A percentile compares a stretch with the other conserved stretches of the same genome.
phyloP scores from a whole-genome alignment of 2,329 filamentous ascomycete genomes.

The Fusarium sp. region DNA sequence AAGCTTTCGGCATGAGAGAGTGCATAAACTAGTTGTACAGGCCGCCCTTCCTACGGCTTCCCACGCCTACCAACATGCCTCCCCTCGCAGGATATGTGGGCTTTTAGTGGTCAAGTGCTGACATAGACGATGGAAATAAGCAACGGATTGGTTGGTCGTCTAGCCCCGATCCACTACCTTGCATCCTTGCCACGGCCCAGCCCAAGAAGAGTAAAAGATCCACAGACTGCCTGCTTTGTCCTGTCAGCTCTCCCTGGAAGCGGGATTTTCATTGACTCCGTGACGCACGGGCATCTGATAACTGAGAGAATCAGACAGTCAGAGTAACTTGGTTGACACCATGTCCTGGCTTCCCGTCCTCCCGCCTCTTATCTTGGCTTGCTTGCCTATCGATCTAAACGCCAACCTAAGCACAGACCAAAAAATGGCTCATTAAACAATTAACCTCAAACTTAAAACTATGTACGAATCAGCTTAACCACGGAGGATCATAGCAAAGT shows the following conservation, averaged over 20 bases:
- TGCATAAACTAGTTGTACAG: background rate
- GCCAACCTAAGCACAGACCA: too few species aligned
- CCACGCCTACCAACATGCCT: too few species aligned
- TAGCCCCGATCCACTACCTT: background rate
- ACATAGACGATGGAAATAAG: conserved; percentile 6
- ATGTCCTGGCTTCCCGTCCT: too few species aligned
- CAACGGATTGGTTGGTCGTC: background rate
- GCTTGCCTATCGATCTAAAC: too few species aligned
- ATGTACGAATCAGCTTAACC: too few species aligned
- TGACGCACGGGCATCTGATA: background rate
- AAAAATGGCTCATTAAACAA: too few species aligned
- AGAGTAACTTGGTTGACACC: too few species aligned
- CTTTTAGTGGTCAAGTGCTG: background rate
- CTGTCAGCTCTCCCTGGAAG: conserved; percentile 1
- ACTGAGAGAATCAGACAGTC: too few species aligned
- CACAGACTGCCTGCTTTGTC: background rate
- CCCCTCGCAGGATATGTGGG: background rate
- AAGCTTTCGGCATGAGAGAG: conserved; percentile 22
- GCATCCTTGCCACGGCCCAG: background rate
- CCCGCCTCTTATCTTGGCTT: too few species aligned
- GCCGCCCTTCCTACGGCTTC: too few species aligned
- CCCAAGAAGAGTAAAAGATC: background rate
- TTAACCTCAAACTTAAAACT: too few species aligned
- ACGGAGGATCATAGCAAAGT: conserved; percentile 3
- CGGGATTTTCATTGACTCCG: background rate